Conservation (phyloP, 768 basidiomycete species). For the Lactarius hatsudake region DNA sequence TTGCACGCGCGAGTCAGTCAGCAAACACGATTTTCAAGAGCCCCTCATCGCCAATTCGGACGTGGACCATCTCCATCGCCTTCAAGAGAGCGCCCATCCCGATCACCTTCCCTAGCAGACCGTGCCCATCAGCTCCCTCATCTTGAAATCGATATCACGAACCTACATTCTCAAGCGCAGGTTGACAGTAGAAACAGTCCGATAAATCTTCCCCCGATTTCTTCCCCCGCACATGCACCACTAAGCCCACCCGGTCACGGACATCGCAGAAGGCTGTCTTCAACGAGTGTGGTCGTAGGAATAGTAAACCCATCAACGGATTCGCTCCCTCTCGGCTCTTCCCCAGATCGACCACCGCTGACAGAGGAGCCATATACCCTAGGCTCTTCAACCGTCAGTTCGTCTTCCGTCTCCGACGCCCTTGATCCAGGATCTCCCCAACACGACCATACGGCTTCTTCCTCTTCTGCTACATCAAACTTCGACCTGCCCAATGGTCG, state of each 20-base stretch:
- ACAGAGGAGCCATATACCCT: slow-evolving; percentile 2
- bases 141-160: not conserved
- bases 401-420: not conserved
- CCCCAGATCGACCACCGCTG: not conserved
- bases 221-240: not conserved
- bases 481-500: not conserved
- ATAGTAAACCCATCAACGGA: slow-evolving; percentile 9
- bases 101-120: not conserved
- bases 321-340: not conserved
- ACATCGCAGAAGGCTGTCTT: slow-evolving; percentile 4
- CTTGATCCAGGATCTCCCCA: not conserved
- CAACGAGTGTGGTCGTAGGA: not conserved
- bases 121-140: not conserved
- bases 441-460: not conserved
- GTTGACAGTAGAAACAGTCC: not conserved
- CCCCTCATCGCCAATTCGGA: slow-evolving; percentile 8
- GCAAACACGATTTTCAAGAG: not conserved
- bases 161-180: not conserved
- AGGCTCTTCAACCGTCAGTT: not conserved
- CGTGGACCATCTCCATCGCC: not conserved
- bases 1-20: not conserved
- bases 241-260: not conserved
- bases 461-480: not conserved
- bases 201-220: not conserved
- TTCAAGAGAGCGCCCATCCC: not conserved